These are phyloP conservation scores for Adansonia gregorii DNA, from an alignment of 441 rosid genomes.

Conservation along the genomic window DNA sequence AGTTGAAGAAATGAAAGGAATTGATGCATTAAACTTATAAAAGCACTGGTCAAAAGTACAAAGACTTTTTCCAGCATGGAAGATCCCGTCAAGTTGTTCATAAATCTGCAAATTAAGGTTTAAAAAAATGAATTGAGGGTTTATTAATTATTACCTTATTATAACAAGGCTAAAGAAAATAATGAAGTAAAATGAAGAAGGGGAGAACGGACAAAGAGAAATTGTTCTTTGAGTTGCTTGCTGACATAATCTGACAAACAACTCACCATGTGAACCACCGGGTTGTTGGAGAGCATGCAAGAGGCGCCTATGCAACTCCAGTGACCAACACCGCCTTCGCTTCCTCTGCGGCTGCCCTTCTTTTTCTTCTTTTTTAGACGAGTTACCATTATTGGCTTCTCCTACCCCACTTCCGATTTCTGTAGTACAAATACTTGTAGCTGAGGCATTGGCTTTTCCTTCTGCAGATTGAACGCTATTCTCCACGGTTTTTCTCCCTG, in stretches of 20 bases:
- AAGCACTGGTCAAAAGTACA: no score
- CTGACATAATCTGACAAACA: background rate
- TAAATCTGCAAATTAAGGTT: no score
- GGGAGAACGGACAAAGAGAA: no score
- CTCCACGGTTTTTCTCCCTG: conserved; percentile 45
- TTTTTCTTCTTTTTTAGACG: conserved; percentile 38
- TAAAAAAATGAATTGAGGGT: no score
- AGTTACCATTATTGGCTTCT: conserved; percentile 36
- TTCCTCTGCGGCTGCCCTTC: conserved; percentile 51
- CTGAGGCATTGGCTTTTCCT: conserved; percentile 34
- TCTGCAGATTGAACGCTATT: conserved; percentile 32
- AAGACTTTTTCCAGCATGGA: no score
- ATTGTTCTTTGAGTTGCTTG: no score
- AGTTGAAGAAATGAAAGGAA: no score
- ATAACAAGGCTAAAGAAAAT: no score
- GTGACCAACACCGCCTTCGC: conserved; percentile 85
- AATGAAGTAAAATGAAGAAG: no score
- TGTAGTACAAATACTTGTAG: conserved; percentile 47
- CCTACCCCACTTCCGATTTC: conserved; percentile 27
- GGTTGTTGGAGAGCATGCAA: conserved; percentile 77
- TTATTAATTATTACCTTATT: no score
- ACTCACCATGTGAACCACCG: conserved; percentile 81
- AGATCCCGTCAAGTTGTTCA: no score
- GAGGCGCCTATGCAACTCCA: conserved; percentile 80
- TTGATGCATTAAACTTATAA: no score